Conservation (phyloP, 108 stramenopile species). For the Conticribra guillardii region DNA sequence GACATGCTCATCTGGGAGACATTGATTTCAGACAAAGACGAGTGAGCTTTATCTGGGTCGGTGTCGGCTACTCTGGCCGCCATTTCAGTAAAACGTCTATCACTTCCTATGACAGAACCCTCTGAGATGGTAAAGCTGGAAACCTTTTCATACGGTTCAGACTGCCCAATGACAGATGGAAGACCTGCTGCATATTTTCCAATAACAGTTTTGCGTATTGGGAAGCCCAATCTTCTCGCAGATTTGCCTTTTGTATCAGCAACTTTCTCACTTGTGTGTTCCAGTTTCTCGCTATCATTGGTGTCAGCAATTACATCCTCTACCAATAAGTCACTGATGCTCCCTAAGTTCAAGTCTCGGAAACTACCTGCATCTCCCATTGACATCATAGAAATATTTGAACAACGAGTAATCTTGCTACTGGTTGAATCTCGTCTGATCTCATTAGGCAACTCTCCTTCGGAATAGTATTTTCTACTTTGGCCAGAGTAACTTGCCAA, state of each 20-base stretch:
- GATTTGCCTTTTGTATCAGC: too few species aligned
- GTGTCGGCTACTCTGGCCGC: slow-evolving; percentile 11
- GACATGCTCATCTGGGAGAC: not conserved
- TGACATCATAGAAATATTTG: slow-evolving; percentile 9
- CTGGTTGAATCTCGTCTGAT: not conserved
- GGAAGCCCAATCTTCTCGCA: slow-evolving; percentile 28
- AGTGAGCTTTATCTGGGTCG: not conserved
- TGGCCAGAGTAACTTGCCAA: too few species aligned
- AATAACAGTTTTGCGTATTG: slow-evolving; percentile 14
- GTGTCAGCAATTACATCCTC: slow-evolving; percentile 1
- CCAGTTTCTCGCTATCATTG: too few species aligned
- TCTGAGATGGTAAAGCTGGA: slow-evolving; percentile 26
- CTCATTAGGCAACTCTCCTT: too few species aligned
- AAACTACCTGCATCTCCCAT: slow-evolving; percentile 13
- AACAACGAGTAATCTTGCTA: not conserved
- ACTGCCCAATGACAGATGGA: slow-evolving; percentile 9
- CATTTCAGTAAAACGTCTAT: slow-evolving; percentile 15
- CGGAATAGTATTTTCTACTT: too few species aligned
- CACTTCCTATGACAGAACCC: slow-evolving; percentile 8
- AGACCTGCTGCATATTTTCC: slow-evolving; percentile 5
- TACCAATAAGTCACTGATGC: too few species aligned
- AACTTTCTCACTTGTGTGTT: too few species aligned
- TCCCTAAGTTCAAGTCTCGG: slow-evolving; percentile 5
- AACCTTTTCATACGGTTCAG: not conserved
- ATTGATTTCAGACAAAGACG: not conserved